Percentiles rank a stretch among this genome's conserved stretches.
phyloP scores from a whole-genome alignment of 257 asterid genomes.

The Solanum appendiculatum region DNA sequence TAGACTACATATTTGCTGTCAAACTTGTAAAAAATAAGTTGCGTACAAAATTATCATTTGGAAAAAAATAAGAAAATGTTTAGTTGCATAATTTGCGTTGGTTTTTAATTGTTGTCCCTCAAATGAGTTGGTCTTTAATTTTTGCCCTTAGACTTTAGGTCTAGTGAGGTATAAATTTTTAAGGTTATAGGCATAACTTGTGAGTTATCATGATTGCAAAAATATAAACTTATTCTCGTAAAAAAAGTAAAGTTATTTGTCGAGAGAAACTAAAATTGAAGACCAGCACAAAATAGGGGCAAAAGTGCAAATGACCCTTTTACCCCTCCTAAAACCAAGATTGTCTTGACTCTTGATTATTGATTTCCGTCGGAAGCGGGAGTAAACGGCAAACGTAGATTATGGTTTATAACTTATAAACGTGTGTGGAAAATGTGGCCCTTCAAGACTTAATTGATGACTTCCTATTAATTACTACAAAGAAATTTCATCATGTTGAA shows the following conservation, averaged over 20 bases:
- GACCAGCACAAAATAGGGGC: not conserved
- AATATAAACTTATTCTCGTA: not conserved
- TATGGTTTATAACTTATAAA: not conserved
- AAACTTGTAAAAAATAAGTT: not conserved
- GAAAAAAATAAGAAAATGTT: too few species aligned
- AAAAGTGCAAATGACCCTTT: not conserved
- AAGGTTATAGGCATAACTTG: not conserved
- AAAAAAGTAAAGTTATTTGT: too few species aligned
- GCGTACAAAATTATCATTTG: too few species aligned
- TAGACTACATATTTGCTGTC: not conserved
- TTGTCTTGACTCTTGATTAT: not conserved
- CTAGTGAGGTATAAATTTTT: not conserved
- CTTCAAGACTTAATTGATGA: not conserved
- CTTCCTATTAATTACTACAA: too few species aligned
- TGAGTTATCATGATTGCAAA: not conserved
- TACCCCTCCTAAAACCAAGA: not conserved
- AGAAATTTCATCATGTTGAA: not conserved
- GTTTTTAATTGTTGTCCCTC: too few species aligned
- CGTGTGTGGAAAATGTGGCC: not conserved
- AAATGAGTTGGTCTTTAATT: not conserved
- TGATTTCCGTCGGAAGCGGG: not conserved
- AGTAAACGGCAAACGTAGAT: not conserved
- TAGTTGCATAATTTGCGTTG: not conserved
- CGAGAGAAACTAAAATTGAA: not conserved
- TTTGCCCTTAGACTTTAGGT: not conserved